phyloP scores from a whole-genome alignment of 1,284 basidiomycete species.

The Trametes polyzona region DNA sequence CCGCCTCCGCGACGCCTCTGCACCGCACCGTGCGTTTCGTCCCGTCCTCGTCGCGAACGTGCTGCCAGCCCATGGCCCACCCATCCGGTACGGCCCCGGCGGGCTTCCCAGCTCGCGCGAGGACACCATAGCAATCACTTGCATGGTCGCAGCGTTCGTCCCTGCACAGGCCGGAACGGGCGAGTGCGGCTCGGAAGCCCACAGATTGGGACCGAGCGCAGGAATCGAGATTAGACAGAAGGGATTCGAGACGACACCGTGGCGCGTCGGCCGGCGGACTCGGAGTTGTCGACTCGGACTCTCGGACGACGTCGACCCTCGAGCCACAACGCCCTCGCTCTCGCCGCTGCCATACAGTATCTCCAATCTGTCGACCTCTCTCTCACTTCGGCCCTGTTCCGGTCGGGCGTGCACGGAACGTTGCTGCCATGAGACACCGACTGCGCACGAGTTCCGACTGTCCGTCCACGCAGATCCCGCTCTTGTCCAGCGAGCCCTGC shows the following conservation, averaged over 20 bases:
- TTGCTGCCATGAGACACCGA: background rate
- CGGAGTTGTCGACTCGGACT: no score
- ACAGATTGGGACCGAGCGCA: slow-evolving; percentile 1
- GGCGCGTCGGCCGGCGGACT: slow-evolving; percentile 9
- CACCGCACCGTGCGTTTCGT: background rate
- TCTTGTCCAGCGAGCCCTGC: background rate
- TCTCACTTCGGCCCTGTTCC: background rate
- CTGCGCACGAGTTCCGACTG: background rate
- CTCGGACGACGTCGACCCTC: background rate
- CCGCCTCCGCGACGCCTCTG: background rate
- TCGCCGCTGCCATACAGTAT: background rate
- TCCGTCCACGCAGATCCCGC: background rate
- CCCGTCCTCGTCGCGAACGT: background rate
- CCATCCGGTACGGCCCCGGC: background rate
- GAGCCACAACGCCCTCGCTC: background rate
- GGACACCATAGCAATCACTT: background rate
- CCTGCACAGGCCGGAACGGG: slow-evolving; percentile 9
- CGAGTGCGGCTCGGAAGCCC: slow-evolving; percentile 21
- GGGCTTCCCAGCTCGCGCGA: background rate
- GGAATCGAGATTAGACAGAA: background rate
- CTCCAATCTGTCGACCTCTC: background rate
- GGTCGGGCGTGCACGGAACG: background rate
- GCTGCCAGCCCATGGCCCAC: background rate
- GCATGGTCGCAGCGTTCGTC: no score
- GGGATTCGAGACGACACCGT: background rate